These are phyloP conservation scores for Boletales sp. DNA, from an alignment of 768 basidiomycete species.

Conservation along the genomic window DNA sequence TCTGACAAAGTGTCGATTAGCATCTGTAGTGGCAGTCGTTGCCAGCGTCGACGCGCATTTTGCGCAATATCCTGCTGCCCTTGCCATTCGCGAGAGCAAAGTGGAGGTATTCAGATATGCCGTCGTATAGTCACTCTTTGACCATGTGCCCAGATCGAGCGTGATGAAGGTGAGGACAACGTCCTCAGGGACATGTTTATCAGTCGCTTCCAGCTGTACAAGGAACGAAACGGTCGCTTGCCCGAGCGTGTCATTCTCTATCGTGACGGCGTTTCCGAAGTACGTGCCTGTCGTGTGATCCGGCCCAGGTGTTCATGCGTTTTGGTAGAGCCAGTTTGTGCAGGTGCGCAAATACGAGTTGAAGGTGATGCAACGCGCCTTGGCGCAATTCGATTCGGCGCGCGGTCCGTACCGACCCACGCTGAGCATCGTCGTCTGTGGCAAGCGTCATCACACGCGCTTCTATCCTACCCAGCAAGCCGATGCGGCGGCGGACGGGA, in stretches of 20 bases:
- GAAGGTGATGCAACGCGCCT: constrained; percentile 37
- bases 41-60: constrained; percentile 44
- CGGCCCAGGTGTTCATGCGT: neutral
- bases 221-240: constrained; percentile 30
- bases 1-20: constrained; percentile 11
- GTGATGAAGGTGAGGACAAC: constrained; percentile 35
- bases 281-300: constrained; percentile 22
- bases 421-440: constrained; percentile 52
- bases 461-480: constrained; percentile 45
- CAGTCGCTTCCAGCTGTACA: constrained; percentile 41
- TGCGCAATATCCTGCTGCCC: constrained; percentile 46
- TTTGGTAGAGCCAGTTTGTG: constrained; percentile 42
- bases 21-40: constrained; percentile 54
- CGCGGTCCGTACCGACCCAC: constrained; percentile 40
- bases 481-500: constrained; percentile 42
- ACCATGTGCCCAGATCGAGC: constrained; percentile 1
- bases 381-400: constrained; percentile 33
- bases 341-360: constrained; percentile 43
- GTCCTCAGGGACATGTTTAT: constrained; percentile 45
- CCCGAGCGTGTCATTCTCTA: constrained; percentile 47
- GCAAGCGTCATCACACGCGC: constrained; percentile 54
- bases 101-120: constrained; percentile 52
- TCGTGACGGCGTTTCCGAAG: constrained; percentile 80
- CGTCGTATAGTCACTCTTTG: neutral
- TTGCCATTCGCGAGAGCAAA: constrained; percentile 49